These are phyloP conservation scores for Puccinellia tenuiflora DNA, from an alignment of 176 grass and related monocot species.

Conservation along the genomic window DNA sequence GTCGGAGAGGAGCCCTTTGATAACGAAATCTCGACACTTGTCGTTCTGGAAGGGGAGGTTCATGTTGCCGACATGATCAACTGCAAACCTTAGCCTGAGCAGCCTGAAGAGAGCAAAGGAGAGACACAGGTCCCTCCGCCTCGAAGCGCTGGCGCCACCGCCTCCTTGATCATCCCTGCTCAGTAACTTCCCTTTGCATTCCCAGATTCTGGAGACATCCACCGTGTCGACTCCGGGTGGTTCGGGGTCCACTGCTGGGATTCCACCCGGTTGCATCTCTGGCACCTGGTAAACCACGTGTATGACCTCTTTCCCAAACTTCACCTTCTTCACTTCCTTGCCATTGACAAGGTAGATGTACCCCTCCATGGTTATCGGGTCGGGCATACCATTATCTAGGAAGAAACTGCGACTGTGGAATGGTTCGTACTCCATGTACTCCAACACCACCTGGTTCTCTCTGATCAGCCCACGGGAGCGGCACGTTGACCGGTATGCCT, in stretches of 20 bases:
- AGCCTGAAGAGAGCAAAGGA: constrained; percentile 20
- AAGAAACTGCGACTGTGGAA: too few species aligned
- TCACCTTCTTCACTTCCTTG: background rate
- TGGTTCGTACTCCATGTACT: background rate
- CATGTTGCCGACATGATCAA: background rate
- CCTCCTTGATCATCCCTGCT: too few species aligned
- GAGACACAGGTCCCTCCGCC: background rate
- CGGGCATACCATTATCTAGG: too few species aligned
- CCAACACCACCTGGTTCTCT: background rate
- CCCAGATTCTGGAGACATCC: background rate
- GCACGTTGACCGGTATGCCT: background rate
- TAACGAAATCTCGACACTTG: background rate
- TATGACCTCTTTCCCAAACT: background rate
- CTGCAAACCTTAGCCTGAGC: background rate
- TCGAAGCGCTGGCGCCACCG: too few species aligned
- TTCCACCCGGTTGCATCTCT: too few species aligned
- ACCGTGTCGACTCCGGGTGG: background rate
- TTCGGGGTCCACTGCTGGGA: too few species aligned
- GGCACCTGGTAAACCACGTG: background rate
- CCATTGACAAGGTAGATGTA: constrained; percentile 1
- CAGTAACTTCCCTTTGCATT: background rate
- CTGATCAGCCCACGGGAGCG: background rate
- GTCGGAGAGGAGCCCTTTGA: background rate
- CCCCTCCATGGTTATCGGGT: background rate
- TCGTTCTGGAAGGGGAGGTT: background rate